Conservation (phyloP, 495 filamentous ascomycete species). For the Aspergillus heteromorphus region DNA sequence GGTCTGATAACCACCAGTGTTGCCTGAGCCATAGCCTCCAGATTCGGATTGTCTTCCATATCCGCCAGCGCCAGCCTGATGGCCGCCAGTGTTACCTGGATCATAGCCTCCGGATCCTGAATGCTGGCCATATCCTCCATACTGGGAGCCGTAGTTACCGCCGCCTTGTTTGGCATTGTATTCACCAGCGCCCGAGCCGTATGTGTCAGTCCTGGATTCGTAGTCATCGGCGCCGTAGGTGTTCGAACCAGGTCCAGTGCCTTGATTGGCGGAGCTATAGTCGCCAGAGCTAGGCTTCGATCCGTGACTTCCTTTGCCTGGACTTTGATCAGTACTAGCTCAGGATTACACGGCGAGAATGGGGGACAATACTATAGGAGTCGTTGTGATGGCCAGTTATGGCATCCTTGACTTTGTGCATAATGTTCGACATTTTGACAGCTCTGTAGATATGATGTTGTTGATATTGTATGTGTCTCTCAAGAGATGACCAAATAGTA, state of each 20-base stretch:
- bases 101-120: conserved; percentile 10
- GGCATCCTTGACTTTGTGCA: conserved; percentile 72
- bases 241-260: conserved; percentile 14
- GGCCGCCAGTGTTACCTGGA: neutral
- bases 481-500: too few species aligned
- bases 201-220: conserved; percentile 21
- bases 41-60: conserved; percentile 9
- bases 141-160: neutral
- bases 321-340: neutral
- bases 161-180: too few species aligned
- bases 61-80: conserved; percentile 8
- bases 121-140: conserved; percentile 2
- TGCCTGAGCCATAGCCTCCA: conserved; percentile 14
- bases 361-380: conserved; percentile 10
- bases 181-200: conserved; percentile 5
- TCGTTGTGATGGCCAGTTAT: conserved; percentile 35
- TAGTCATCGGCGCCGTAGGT: conserved; percentile 6
- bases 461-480: too few species aligned
- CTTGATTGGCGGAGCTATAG: neutral
- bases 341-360: too few species aligned
- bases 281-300: conserved; percentile 34
- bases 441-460: neutral
- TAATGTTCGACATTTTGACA: conserved; percentile 57
- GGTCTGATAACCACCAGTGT: conserved; percentile 14
- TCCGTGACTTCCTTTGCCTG: conserved; percentile 24